Evolutionary conservation across 306 rosid species (phyloP).

Genomic region (Glycyrrhiza uralensis): DNA sequence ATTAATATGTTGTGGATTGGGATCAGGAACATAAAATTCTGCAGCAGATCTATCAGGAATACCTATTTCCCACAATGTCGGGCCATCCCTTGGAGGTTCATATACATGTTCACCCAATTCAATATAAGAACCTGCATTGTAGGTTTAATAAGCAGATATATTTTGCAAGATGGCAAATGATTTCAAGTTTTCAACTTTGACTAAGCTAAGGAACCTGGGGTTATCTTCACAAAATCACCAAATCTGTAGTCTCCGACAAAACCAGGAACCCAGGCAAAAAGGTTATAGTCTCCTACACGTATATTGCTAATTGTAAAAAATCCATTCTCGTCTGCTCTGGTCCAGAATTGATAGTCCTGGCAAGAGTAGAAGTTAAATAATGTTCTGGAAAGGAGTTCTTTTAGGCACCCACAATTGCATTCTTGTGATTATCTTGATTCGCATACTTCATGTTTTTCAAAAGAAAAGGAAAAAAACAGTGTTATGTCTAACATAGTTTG

Average conservation of each 20-base stretch:
- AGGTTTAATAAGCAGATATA: constrained; percentile 17
- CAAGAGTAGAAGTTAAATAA: constrained; percentile 15
- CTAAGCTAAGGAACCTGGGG: constrained; percentile 49
- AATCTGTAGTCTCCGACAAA: constrained; percentile 67
- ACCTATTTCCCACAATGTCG: constrained; percentile 94
- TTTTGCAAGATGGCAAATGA: background rate
- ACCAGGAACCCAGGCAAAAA: constrained; percentile 80
- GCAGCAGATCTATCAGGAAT: constrained; percentile 76
- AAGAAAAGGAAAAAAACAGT: constrained; percentile 14
- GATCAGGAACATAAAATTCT: constrained; percentile 81
- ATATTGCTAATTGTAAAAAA: constrained; percentile 47
- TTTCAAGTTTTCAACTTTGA: constrained; percentile 27
- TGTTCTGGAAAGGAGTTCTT: background rate
- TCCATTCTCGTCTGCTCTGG: constrained; percentile 63
- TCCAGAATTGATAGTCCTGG: constrained; percentile 95
- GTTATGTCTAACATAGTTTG: background rate
- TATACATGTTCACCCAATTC: constrained; percentile 61
- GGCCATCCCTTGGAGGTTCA: constrained; percentile 80
- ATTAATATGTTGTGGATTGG: constrained; percentile 57
- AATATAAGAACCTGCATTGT: constrained; percentile 43
- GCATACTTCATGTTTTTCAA: background rate
- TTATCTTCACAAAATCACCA: constrained; percentile 43
- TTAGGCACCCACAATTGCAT: background rate
- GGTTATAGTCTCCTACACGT: constrained; percentile 58
- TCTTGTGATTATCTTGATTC: constrained; percentile 11